Evolutionary conservation across 1,139 yeast species (phyloP), one percentile per base, ranked within the genome.

Genomic region (Geotrichum macrosporum): DNA sequence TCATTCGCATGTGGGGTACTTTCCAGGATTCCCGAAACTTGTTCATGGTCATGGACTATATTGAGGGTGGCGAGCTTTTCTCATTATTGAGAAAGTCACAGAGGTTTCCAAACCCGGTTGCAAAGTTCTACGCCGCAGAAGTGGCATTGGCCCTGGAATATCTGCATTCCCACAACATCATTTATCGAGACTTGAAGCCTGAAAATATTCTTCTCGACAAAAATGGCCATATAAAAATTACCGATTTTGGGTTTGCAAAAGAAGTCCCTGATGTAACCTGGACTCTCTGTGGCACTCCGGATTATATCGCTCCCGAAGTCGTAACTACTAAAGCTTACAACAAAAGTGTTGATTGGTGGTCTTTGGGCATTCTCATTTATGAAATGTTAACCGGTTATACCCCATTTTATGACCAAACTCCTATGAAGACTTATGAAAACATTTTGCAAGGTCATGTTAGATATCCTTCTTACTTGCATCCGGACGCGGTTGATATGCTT

Each of bases 341-440:
- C 69, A 89, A 89, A 68, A 84, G 95, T 12, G 96, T 92, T 30
- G 97, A 92, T 68, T 92, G 97, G 97, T 92, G 97, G 97, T 85
- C 95, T 4, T 79, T 89, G 57, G 97, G 97, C 12, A 86, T 89
- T 43, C 75, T 89, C 55, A 87, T 89, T 37, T 89, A 83, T 65
- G 97, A 89, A 70, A 89, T 89, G 96, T 74, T 92, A 55, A 86
- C 96, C 1, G 98, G 98, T n/a, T 87, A 85, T 69, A 92, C 98
- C 2, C 98, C 98, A 15, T 92, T 92, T 66, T 92, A 86, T 68
- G 96, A 89, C 65, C 86, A 89, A 34, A 84, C 95, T 21, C 96
- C 96, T 50, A 87, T 92, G 86, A 88, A 88, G 64, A 92, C 97
- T 1, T 92, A 92, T 65, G 97, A 92, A 64, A 92, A 92, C 63